phyloP scores from a whole-genome alignment of 495 filamentous ascomycete genomes.

The Emericellopsis terricola region DNA sequence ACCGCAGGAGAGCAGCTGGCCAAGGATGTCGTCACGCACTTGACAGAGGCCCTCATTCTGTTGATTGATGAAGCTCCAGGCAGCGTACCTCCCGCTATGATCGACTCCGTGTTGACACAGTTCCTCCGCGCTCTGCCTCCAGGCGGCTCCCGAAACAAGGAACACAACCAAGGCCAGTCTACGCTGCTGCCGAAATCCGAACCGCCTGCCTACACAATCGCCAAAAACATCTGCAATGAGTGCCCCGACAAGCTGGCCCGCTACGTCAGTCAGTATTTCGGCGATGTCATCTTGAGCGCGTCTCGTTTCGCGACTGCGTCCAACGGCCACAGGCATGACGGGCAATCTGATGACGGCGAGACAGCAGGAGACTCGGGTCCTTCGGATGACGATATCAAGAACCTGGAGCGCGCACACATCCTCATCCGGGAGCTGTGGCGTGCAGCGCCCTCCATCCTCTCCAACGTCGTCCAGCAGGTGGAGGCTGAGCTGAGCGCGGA shows the following conservation, averaged over 20 bases:
- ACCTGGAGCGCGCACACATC: constrained; percentile 74
- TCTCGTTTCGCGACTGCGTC: constrained; percentile 35
- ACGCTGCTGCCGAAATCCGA: constrained; percentile 70
- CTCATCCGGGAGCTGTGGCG: constrained; percentile 89
- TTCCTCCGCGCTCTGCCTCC: constrained; percentile 73
- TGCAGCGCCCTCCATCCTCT: constrained; percentile 70
- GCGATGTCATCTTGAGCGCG: constrained; percentile 82
- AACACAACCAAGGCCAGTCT: constrained; percentile 38
- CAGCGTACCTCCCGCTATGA: constrained; percentile 59
- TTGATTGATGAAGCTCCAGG: constrained; percentile 67
- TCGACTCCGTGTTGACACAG: constrained; percentile 91
- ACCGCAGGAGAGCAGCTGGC: constrained; percentile 60
- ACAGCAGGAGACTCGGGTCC: constrained; percentile 41
- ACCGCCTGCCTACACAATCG: constrained; percentile 88
- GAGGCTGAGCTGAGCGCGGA: constrained; percentile 87
- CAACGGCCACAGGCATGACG: constrained; percentile 23
- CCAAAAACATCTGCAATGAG: constrained; percentile 80
- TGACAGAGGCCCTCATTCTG: constrained; percentile 68
- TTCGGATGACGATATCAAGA: constrained; percentile 67
- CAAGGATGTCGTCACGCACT: constrained; percentile 82
- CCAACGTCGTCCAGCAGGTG: constrained; percentile 85
- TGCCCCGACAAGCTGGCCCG: constrained; percentile 86
- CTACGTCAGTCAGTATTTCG: constrained; percentile 90
- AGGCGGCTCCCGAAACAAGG: constrained; percentile 36
- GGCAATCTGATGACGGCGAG: constrained; percentile 52